Base-by-base conservation (phyloP, 768 basidiomycete species). In the Gyrodon lividus region DNA sequence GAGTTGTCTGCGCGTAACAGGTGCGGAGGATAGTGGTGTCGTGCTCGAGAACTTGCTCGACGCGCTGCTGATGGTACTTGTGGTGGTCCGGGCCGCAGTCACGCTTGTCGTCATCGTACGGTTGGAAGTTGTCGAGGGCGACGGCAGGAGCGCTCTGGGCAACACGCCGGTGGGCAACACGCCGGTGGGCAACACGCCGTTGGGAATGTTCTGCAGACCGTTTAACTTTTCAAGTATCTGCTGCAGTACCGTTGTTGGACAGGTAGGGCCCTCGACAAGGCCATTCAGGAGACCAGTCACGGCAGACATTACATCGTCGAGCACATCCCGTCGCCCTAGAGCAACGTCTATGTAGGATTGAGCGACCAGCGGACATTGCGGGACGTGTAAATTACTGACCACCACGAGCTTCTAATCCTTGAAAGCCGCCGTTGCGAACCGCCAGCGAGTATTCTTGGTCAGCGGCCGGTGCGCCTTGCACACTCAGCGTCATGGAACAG, bases 381-480 rank as follows among this genome's bases (percentile, higher is more conserved):
- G 9, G 12, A 2, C 3, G 41, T 16, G 35, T 13, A 26, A 38
- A 34, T 5, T 12, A 56, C 54, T 3, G 2, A 65, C 63, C 3
- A 10, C 19, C 0, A 0, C 13, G 17, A 0, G 13, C 0, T 2
- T 2, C 5, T 41, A 35, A 35, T n/a, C 14, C 13, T 14, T n/a
- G 34, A 20, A 12, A 9, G 14, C 16, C 40, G 20, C 28, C 28
- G 28, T 52, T 50, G 24, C 48, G 61, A 16, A 17, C 33, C 13
- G 23, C 52, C 17, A 58, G 51, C 39, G 16, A 10, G 62, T 35
- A 5, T 6, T 20, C 0, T 20, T 31, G 47, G 43, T 46, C 54
- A 34, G 30, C 33, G n/a, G 44, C 37, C 0, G 65, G 65, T 17
- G 54, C 56, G 31, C 43, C 67, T 12, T 51, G 49, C 22, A 57